These are phyloP conservation scores for Colletotrichum sp. DNA, from an alignment of 2,329 filamentous ascomycete genomes.

Conservation along the genomic window DNA sequence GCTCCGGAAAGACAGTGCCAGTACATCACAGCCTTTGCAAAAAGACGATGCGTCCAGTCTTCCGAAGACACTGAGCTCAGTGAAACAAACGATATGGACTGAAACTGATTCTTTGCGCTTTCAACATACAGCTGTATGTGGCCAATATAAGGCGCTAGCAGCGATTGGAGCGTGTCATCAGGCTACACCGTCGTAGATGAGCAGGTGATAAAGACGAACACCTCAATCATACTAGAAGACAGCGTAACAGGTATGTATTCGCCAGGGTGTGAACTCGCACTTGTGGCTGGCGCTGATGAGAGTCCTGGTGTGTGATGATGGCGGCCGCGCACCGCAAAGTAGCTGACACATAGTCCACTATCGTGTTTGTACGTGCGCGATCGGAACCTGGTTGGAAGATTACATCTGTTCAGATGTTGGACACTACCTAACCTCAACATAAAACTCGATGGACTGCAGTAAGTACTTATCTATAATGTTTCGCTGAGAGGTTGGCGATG, in stretches of 20 bases:
- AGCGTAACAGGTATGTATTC: background rate
- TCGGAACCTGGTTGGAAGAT: background rate
- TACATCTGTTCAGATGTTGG: background rate
- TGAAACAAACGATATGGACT: too few relatives aligned
- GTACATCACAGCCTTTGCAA: too few relatives aligned
- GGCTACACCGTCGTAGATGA: too few relatives aligned
- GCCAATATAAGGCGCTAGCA: too few relatives aligned
- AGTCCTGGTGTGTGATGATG: background rate
- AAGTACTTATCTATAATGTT: accelerated
- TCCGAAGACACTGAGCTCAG: too few relatives aligned
- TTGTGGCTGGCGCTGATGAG: background rate
- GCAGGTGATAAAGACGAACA: background rate
- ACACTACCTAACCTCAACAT: background rate
- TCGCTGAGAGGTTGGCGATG: background rate
- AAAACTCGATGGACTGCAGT: background rate
- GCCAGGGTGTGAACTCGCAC: accelerated
- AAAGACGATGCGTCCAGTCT: too few relatives aligned
- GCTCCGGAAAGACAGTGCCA: too few relatives aligned
- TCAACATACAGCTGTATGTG: too few relatives aligned
- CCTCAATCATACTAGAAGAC: accelerated
- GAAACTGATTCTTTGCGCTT: too few relatives aligned
- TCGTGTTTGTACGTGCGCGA: background rate
- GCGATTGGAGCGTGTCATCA: too few relatives aligned
- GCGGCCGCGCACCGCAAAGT: background rate
- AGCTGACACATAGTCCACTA: background rate